Evolutionary conservation across 176 grass and related monocot species (phyloP).

Genomic region (Eremochloa ophiuroides): DNA sequence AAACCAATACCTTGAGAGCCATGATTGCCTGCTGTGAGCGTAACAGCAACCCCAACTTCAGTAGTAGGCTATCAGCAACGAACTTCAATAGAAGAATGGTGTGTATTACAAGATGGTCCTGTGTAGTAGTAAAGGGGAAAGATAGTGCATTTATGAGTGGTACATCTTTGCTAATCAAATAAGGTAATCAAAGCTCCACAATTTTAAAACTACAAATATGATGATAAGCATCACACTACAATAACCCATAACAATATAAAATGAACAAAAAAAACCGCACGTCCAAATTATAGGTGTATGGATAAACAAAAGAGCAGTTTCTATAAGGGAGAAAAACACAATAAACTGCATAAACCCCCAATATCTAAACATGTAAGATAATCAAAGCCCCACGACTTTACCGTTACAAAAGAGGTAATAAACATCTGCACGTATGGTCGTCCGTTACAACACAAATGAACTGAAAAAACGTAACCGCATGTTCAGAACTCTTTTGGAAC

Average conservation of each 20-base stretch:
- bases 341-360: not conserved
- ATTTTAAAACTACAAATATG: not conserved
- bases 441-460: not conserved
- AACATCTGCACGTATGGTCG: not conserved
- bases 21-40: not conserved
- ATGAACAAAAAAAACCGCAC: not conserved
- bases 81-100: not conserved
- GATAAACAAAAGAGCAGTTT: not conserved
- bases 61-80: not conserved
- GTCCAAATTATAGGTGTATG: not conserved
- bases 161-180: not conserved
- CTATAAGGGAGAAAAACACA: not conserved
- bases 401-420: not conserved
- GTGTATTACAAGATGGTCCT: not conserved
- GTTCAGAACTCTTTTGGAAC: not conserved
- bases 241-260: not conserved
- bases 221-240: not conserved
- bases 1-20: slow-evolving; percentile 17
- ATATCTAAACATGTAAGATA: not conserved
- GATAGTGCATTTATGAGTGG: not conserved
- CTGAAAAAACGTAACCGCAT: not conserved
- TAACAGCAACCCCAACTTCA: not conserved
- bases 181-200: not conserved
- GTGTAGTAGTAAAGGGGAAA: not conserved
- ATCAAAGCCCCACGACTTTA: not conserved